Conservation (phyloP, 768 basidiomycete genomes). For the Exidia glandulosa region DNA sequence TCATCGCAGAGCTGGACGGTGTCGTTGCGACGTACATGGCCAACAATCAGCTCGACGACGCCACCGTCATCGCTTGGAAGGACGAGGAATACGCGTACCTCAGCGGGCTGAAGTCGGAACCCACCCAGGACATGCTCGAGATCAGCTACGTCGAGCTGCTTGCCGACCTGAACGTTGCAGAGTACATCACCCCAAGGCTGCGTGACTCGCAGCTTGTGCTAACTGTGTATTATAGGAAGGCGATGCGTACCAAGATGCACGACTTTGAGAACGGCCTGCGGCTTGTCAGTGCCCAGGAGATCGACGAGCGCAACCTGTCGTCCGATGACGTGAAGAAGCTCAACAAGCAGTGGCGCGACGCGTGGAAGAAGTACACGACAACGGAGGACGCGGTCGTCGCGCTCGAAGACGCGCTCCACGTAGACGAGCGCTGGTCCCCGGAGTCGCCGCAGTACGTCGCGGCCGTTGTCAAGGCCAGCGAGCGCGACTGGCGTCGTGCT, state of each 20-base stretch:
- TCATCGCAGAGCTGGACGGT: neutral
- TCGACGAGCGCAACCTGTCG: neutral
- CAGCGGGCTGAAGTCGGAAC: neutral
- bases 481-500: neutral
- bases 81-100: neutral
- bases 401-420: neutral
- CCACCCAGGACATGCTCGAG: neutral
- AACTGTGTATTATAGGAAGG: neutral
- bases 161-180: neutral
- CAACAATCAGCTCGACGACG: neutral
- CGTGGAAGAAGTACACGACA: neutral
- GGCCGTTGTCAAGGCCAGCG: neutral
- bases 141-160: neutral
- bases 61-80: neutral
- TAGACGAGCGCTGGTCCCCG: neutral
- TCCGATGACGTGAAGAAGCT: neutral
- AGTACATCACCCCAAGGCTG: neutral
- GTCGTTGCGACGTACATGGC: neutral
- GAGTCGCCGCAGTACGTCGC: neutral
- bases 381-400: neutral
- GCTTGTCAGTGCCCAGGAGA: neutral
- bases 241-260: neutral
- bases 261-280: neutral
- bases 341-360: neutral
- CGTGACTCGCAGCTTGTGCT: neutral